Evolutionary conservation across 1,284 basidiomycete genomes (phyloP), one percentile per base, ranked within the genome.

Genomic region (Microbotryomycetes sp.): DNA sequence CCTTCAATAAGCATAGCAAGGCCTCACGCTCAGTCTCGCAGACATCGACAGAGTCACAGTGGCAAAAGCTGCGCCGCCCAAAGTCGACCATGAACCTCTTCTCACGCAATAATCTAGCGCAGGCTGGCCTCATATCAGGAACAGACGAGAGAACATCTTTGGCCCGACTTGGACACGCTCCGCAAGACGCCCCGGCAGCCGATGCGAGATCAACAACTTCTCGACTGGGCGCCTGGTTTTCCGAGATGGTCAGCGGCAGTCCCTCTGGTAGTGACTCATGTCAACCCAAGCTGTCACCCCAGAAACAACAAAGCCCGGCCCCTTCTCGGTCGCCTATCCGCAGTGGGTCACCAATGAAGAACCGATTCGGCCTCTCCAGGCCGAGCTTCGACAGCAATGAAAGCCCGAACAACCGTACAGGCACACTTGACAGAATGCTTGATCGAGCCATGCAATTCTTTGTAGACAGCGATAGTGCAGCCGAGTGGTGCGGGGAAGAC

Each of bases 381-480:
- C 18, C 50, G 50, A 52, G 50, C 50, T 27, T 52, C 23, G 23
- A 24, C 50, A 18, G 18, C 28, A 0, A 52, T 41, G 50, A 29
- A n/a, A 29, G 50, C n/a, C n/a, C 50, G 18, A 52, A 9, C 18
- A 27, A 15, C 0, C 1, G 50, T 4, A 24, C 1, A 24, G 50
- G 50, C 28, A 26, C 26, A 27, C 50, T 45, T 68, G 69, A 72
- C 54, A 50, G 71, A 3, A 67, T 71, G 59, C 52, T 72, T 24
- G 70, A 71, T 54, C 62, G 66, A 27, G 70, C 71, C 6, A 59
- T 62, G 56, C 67, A 69, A 59, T 72, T 65, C 59, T 66, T 72
- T 28, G 57, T 71, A 45, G 71, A 72, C 27, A 50, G 68, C 26
- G 71, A 71, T 45, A 60, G 64, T 45, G 56, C 59, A 21, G 65